These are phyloP conservation scores for Acacia concinna DNA, from an alignment of 331 rosid species.

Conservation along the genomic window DNA sequence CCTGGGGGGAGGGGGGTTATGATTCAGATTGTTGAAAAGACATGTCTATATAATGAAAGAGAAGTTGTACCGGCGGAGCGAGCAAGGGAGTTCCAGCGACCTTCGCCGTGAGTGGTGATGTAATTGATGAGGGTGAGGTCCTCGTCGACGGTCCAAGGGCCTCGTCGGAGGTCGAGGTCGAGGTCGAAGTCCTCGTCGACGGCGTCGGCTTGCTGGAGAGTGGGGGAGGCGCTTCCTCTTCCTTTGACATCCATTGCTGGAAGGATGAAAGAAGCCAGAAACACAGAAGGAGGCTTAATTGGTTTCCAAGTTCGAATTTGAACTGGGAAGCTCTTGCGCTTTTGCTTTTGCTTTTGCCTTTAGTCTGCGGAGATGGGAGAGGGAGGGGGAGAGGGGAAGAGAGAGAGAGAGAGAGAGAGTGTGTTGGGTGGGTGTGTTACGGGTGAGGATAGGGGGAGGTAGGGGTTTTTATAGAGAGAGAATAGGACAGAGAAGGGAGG, in stretches of 20 bases:
- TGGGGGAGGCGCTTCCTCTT: constrained; percentile 31
- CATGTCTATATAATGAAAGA: neutral
- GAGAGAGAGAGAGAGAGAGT: constrained; percentile 9
- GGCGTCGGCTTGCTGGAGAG: constrained; percentile 39
- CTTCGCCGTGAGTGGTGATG: constrained; percentile 86
- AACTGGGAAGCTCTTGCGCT: neutral
- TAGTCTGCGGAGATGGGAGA: constrained; percentile 3
- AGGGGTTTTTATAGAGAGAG: constrained; percentile 57
- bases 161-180: constrained; percentile 74
- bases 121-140: constrained; percentile 80
- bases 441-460: constrained; percentile 48
- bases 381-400: neutral
- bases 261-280: constrained; percentile 8
- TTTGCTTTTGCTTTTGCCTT: neutral
- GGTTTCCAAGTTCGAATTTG: neutral
- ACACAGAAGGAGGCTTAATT: neutral
- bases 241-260: constrained; percentile 49
- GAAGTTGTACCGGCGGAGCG: constrained; percentile 65
- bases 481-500: constrained; percentile 16
- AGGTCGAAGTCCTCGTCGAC: constrained; percentile 65
- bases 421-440: constrained; percentile 43
- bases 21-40: neutral
- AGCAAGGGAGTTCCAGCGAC: constrained; percentile 93
- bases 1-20: neutral
- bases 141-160: constrained; percentile 88